Evolutionary conservation across 2,329 filamentous ascomycete genomes (phyloP), one percentile per base, ranked within the genome.

Genomic region (Colletotrichum sidae): DNA sequence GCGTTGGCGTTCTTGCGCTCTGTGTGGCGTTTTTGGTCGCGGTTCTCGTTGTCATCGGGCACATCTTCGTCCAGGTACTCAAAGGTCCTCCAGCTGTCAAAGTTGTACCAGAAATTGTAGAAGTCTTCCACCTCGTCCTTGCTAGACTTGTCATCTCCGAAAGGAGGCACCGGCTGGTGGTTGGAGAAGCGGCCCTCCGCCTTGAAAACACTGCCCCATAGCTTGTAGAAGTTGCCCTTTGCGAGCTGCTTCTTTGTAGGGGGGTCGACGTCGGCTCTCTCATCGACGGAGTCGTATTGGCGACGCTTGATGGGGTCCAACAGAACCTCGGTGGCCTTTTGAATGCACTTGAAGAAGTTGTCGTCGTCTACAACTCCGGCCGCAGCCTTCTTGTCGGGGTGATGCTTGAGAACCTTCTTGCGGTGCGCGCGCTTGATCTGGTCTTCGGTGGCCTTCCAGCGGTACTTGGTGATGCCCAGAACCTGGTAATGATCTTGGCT

Each of bases 101-200:
- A 97, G 86, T 95, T 96, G 86, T 98, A 99, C 91, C 92, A 99
- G 86, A 98, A 99, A 87, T 99, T 97, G 88, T 99, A 99, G 81
- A 99, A 99, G 58, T 85, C 84, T 76, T 98, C 94, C 51, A 99
- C 96, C 8, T 97, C 90, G 76, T 96, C 92, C 81, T 94, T 92
- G 73, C 88, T 88, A 75, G 92, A 90, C 70, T 96, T 91, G 70
- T 93, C 92, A 75, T 93, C 87, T 68, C 96, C 96, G 64, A 99
- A 90, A 72, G 86, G 82, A 6, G 96, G 96, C 3, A 97, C 96
- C 7, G 95, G 95, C 77, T 97, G 92, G 67, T 80, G 86, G 80
- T 94, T 96, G 79, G 92, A 96, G 88, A 99, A 99, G 69, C 96
- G 93, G 11, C 83, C 92, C 83, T 99, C 96, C 45, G 93, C 85